Conservation (phyloP, 805 yeast species). For the Lipomyces starkeyi region DNA sequence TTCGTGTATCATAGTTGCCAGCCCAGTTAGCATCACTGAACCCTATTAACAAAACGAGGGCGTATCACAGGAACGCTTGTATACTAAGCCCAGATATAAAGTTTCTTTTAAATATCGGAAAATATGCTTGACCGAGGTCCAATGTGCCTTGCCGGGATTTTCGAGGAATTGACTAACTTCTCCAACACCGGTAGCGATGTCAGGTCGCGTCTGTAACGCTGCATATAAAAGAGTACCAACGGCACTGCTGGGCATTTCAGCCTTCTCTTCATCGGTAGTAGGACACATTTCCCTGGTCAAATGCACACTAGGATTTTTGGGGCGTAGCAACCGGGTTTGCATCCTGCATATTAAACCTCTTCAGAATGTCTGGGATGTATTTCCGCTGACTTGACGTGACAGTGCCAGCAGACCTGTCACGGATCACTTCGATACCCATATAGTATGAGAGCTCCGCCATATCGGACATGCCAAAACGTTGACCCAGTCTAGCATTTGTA, state of each 20-base stretch:
- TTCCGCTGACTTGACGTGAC: neutral
- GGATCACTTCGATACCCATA: slow-evolving; percentile 17
- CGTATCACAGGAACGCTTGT: neutral
- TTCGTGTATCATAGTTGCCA: neutral
- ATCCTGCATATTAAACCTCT: neutral
- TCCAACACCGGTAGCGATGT: neutral
- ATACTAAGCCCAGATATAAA: neutral
- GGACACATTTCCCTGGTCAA: neutral
- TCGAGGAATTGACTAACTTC: neutral
- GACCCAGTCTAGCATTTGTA: slow-evolving; percentile 14
- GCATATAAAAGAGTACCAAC: neutral
- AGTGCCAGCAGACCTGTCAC: neutral
- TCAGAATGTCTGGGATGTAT: neutral
- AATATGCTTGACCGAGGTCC: neutral
- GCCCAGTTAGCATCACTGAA: neutral
- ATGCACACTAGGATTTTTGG: neutral
- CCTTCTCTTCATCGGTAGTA: neutral
- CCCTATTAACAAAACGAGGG: neutral
- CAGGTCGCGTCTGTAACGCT: neutral
- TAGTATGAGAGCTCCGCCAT: slow-evolving; percentile 25
- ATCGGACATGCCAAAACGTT: slow-evolving; percentile 27
- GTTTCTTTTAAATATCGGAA: neutral
- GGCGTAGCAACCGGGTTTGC: neutral
- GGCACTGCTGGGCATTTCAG: neutral
- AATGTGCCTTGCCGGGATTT: neutral